A percentile compares a stretch with the other conserved stretches of the same genome.
phyloP scores from a whole-genome alignment of 345 rosid species.

The Theobroma cacao region DNA sequence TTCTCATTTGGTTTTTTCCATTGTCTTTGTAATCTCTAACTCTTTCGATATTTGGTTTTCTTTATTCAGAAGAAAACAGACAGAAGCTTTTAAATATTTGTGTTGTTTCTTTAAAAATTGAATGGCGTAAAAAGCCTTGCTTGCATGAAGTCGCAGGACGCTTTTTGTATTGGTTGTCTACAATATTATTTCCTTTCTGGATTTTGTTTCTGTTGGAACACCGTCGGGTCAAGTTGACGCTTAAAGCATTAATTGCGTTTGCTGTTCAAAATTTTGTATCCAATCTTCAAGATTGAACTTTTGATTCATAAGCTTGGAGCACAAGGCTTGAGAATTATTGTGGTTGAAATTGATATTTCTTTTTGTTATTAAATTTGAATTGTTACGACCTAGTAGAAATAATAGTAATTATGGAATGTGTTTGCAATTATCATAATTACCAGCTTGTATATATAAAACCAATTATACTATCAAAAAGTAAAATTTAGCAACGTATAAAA shows the following conservation, averaged over 20 bases:
- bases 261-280: neutral
- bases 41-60: neutral
- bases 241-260: neutral
- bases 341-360: neutral
- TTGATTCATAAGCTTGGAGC: neutral
- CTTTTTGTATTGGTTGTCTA: too few species aligned
- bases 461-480: too few species aligned
- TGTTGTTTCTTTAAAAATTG: neutral
- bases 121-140: neutral
- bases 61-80: neutral
- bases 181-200: too few species aligned
- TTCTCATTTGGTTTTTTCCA: constrained; percentile 16
- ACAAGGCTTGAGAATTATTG: neutral
- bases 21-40: neutral
- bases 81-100: neutral
- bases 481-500: too few species aligned
- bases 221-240: too few species aligned
- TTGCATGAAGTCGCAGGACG: neutral
- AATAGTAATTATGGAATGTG: too few species aligned
- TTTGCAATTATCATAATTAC: too few species aligned
- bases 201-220: too few species aligned
- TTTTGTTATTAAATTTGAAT: neutral
- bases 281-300: neutral
- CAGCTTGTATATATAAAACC: neutral
- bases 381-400: too few species aligned